Evolutionary conservation across 768 basidiomycete genomes (phyloP), one percentile per base, ranked within the genome.

Genomic region (Serendipita sp.): DNA sequence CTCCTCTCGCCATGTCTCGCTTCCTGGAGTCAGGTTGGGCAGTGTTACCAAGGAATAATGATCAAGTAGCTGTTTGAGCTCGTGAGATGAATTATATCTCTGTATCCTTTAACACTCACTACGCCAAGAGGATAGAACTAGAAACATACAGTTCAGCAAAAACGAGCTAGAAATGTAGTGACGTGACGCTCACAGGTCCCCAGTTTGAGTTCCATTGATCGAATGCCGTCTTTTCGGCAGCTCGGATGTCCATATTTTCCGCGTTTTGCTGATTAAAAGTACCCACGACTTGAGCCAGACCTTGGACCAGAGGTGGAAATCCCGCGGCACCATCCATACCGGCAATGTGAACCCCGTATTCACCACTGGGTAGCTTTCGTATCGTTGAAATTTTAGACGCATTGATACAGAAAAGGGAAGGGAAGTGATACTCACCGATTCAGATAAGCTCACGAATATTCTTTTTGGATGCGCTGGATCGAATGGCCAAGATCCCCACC

Each of bases 391-490:
- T 23, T 23, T 23, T 23, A 23, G 23, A 23, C 23, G 23, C 23
- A 23, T 23, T 23, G 41, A 63, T 34, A 23, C 38, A 18, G 28
- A 16, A 46, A 48, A 23, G 35, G 41, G 41, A 18, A 8, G 38
- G 44, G 41, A 13, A 34, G 2, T 28, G 28, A 32, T n/a, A 73
- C 85, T 69, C 71, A 92, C 92, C 70, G 97, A 91, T 74, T 95
- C 91, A 68, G 85, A 78, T 70, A 91, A 86, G 46, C 96, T 74
- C 38, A 92, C 79, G 69, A 90, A 93, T 58, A 95, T 58, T 64
- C 95, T 77, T 74, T 91, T 91, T 69, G 92, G 94, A 71, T 97
- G 95, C 79, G 83, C 83, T 15, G 70, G 73, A 69, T 96, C 92
- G 72, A 93, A 98, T 0, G 88, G 84, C 3, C 56, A 60, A 11